These are phyloP conservation scores for Kodamaea ohmeri DNA, from an alignment of 1,139 yeast species.

Conservation along the genomic window DNA sequence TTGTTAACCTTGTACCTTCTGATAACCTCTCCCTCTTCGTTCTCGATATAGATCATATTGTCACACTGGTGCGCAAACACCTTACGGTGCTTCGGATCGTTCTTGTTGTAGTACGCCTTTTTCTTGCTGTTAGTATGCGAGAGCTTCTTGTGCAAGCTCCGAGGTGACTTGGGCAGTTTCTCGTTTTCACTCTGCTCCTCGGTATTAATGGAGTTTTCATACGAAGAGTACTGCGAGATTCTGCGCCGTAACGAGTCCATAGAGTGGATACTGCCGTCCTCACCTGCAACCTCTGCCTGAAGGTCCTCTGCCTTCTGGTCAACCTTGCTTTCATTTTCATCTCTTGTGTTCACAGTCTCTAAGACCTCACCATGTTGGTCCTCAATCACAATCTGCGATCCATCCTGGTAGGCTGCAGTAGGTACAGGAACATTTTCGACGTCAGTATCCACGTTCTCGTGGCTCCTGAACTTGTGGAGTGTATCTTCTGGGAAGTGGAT, in stretches of 20 bases:
- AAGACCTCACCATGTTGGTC: conserved; percentile 79
- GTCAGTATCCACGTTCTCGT: not conserved
- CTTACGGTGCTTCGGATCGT: conserved; percentile 33
- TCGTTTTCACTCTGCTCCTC: conserved; percentile 10
- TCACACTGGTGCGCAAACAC: conserved; percentile 53
- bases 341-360: conserved; percentile 28
- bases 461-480: not conserved
- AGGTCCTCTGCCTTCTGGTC: conserved; percentile 5
- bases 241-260: conserved; percentile 39
- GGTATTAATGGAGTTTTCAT: conserved; percentile 12
- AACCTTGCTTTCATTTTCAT: conserved; percentile 3
- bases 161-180: conserved; percentile 14
- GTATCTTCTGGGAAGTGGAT: conserved; percentile 4
- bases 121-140: too few relatives aligned
- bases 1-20: conserved; percentile 75
- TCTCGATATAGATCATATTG: conserved; percentile 77
- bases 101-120: conserved; percentile 30
- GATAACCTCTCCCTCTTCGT: conserved; percentile 87
- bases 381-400: conserved; percentile 67
- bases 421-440: conserved; percentile 13
- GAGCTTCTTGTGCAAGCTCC: too few relatives aligned
- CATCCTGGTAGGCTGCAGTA: conserved; percentile 70
- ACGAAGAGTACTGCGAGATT: conserved; percentile 31
- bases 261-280: conserved; percentile 37
- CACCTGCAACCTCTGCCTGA: conserved; percentile 7